A percentile compares a stretch with the other conserved stretches of the same genome.
Evolutionary conservation across 148 eudicot genomes (phyloP).

Genomic region (Arctostaphylos glauca): DNA sequence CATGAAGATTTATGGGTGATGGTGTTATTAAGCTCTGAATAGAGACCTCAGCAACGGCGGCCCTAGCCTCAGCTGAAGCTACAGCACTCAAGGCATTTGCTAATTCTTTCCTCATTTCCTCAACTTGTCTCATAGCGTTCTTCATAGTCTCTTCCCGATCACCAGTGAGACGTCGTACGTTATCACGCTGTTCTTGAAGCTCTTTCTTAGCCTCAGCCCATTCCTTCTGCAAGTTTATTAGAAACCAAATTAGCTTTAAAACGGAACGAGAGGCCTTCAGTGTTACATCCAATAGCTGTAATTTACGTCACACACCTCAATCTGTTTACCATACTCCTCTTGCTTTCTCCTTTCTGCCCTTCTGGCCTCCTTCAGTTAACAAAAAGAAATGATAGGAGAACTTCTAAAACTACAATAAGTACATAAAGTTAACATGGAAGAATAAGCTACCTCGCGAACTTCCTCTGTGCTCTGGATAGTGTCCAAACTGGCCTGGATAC

Average conservation of each 20-base stretch:
- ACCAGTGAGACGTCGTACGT: conserved; percentile 50
- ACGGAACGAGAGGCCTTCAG: background rate
- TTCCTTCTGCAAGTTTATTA: conserved; percentile 48
- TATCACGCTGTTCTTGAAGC: conserved; percentile 71
- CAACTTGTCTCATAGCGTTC: conserved; percentile 70
- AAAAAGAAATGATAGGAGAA: background rate
- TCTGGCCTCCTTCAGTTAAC: conserved; percentile 58
- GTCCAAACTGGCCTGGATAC: conserved; percentile 66
- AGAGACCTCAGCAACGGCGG: conserved; percentile 68
- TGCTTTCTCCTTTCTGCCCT: conserved; percentile 69
- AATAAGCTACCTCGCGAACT: conserved; percentile 57
- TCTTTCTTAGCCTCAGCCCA: conserved; percentile 94
- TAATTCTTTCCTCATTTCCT: conserved; percentile 69
- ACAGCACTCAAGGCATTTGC: conserved; percentile 62
- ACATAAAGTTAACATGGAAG: background rate
- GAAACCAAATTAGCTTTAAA: background rate
- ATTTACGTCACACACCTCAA: conserved; percentile 46
- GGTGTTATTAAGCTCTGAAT: background rate
- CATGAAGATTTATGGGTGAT: background rate
- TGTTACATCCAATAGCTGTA: background rate
- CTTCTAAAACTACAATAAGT: background rate
- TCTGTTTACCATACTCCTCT: conserved; percentile 62
- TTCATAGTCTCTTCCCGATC: conserved; percentile 62
- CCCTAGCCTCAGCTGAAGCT: conserved; percentile 76
- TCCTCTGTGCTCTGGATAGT: conserved; percentile 72